Conservation (phyloP, 1,284 basidiomycete species). For the Heterobasidion parviporum region DNA sequence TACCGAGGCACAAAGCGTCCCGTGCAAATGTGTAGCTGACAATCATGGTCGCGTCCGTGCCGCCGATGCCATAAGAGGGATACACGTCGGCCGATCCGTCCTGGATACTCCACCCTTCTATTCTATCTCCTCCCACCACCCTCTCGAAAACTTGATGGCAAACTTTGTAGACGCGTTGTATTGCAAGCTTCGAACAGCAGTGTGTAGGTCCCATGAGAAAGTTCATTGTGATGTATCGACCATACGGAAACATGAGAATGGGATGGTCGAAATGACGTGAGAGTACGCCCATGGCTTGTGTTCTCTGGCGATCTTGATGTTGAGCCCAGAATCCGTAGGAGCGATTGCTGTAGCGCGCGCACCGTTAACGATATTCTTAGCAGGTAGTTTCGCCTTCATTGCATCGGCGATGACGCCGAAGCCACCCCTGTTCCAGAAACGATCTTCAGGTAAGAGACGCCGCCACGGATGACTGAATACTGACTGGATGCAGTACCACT, state of each 20-base stretch:
- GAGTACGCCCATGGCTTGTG: slow-evolving; percentile 9
- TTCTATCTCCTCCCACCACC: slow-evolving; percentile 22
- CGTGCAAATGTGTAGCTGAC: slow-evolving; percentile 13
- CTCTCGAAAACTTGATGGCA: slow-evolving; percentile 22
- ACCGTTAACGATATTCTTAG: not conserved
- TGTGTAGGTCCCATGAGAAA: slow-evolving; percentile 13
- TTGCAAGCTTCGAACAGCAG: slow-evolving; percentile 19
- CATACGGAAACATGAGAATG: slow-evolving; percentile 17
- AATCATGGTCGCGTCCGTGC: slow-evolving; percentile 8
- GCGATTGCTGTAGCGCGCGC: not conserved
- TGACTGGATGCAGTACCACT: not conserved
- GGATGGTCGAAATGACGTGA: slow-evolving; percentile 23
- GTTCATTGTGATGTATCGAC: slow-evolving; percentile 18
- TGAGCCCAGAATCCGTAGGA: not conserved
- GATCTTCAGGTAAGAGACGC: not conserved
- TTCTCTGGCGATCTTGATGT: not conserved
- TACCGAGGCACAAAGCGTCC: not conserved
- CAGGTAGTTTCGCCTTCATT: not conserved
- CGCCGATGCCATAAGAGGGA: slow-evolving; percentile 17
- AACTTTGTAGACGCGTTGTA: slow-evolving; percentile 23
- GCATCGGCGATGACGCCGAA: not conserved
- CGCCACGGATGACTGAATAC: not conserved
- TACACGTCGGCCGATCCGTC: slow-evolving; percentile 24
- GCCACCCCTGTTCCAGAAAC: not conserved
- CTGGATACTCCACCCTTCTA: slow-evolving; percentile 16